Percentiles rank a stretch among this genome's conserved stretches.
phyloP scores from a whole-genome alignment of 2,329 filamentous ascomycete species.

The Diplodia seriata region DNA sequence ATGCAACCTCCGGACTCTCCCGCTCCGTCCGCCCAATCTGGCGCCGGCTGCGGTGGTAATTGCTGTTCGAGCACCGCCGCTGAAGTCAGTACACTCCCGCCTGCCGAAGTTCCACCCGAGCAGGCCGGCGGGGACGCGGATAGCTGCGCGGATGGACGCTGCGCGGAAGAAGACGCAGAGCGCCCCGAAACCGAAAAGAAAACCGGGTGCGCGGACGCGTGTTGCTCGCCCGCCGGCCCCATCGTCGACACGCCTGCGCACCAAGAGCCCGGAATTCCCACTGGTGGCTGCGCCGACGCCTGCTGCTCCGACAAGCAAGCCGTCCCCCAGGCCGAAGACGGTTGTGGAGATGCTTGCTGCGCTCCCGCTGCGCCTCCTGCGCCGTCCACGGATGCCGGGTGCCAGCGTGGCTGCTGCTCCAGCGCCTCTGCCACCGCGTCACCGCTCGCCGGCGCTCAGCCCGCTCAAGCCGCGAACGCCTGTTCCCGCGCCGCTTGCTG shows the following conservation, averaged over 20 bases:
- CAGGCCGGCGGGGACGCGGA: not conserved
- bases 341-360: constrained; percentile 1
- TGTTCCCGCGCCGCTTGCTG: constrained; percentile 18
- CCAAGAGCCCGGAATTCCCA: not conserved
- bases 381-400: not conserved
- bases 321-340: not conserved
- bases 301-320: not conserved
- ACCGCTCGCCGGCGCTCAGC: not conserved
- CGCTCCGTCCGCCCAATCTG: not conserved
- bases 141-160: not conserved
- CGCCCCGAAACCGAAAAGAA: not conserved
- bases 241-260: not conserved
- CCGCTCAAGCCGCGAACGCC: not conserved
- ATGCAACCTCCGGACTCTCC: not conserved
- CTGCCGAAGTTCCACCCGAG: not conserved
- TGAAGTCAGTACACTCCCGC: not conserved
- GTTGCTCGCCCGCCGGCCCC: not conserved
- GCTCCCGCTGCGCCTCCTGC: not conserved
- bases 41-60: not conserved
- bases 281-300: not conserved
- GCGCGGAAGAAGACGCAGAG: not conserved
- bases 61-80: not conserved
- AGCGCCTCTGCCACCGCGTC: not conserved
- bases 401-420: constrained; percentile 6
- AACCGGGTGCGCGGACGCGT: not conserved